Evolutionary conservation across 2,329 filamentous ascomycete genomes (phyloP).

Genomic region (Pseudocercospora eumusae): DNA sequence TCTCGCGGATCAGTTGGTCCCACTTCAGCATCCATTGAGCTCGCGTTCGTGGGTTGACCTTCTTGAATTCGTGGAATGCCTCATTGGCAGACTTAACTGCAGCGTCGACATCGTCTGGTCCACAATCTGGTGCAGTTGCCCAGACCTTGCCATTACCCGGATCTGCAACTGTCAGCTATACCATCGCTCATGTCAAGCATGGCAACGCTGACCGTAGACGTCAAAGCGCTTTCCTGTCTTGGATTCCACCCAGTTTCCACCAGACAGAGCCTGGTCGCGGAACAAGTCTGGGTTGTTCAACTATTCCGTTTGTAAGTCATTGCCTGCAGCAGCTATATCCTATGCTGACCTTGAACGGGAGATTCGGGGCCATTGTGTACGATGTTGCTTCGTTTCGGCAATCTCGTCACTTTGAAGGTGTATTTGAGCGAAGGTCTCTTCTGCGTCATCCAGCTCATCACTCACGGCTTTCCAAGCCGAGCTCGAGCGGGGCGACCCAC

Average conservation of each 20-base stretch:
- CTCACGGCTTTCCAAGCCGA: slow-evolving; percentile 15
- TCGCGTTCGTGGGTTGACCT: slow-evolving; percentile 60
- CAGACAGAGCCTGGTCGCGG: slow-evolving; percentile 55
- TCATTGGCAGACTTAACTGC: slow-evolving; percentile 61
- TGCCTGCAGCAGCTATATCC: neutral
- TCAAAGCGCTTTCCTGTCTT: slow-evolving; percentile 61
- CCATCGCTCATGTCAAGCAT: neutral
- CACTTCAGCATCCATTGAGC: slow-evolving; percentile 66
- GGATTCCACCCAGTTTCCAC: slow-evolving; percentile 58
- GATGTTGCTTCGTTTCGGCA: slow-evolving; percentile 23
- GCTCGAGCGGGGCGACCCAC: slow-evolving; percentile 22
- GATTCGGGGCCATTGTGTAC: slow-evolving; percentile 37
- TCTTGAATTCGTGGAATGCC: slow-evolving; percentile 63
- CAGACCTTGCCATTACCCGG: slow-evolving; percentile 54
- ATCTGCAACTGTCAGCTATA: slow-evolving; percentile 42
- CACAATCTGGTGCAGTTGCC: slow-evolving; percentile 51
- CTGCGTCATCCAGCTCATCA: slow-evolving; percentile 20
- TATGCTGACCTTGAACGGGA: slow-evolving; percentile 48
- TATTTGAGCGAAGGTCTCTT: slow-evolving; percentile 5
- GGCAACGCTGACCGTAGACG: slow-evolving; percentile 49
- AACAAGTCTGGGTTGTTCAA: slow-evolving; percentile 58
- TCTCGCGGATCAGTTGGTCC: slow-evolving; percentile 64
- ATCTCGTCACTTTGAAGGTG: slow-evolving; percentile 24
- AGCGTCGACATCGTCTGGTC: slow-evolving; percentile 61
- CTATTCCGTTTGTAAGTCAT: slow-evolving; percentile 36